Evolutionary conservation across 2,329 filamentous ascomycete species (phyloP).

Genomic region (Rhexocercosporidium sp.): DNA sequence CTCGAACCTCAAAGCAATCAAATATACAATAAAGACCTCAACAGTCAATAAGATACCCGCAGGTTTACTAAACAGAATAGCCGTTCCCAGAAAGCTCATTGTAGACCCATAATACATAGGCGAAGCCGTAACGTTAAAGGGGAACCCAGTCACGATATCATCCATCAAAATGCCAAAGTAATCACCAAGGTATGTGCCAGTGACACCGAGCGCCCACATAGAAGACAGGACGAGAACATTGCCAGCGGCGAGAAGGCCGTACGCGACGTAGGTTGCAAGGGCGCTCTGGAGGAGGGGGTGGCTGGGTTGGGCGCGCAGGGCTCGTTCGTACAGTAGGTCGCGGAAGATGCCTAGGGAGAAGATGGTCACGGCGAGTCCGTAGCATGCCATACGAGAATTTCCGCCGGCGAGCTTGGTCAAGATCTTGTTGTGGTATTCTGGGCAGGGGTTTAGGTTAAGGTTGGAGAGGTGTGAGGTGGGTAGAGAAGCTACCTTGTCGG

Average conservation of each 20-base stretch:
- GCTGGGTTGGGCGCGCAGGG: slow-evolving; percentile 75
- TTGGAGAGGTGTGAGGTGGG: slow-evolving; percentile 21
- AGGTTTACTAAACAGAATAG: slow-evolving; percentile 83
- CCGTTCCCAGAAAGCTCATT: slow-evolving; percentile 87
- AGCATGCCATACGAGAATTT: slow-evolving; percentile 81
- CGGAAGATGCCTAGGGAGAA: slow-evolving; percentile 91
- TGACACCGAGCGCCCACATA: slow-evolving; percentile 91
- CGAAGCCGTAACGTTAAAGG: slow-evolving; percentile 87
- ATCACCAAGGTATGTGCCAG: slow-evolving; percentile 94
- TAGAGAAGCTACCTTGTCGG: slow-evolving; percentile 66
- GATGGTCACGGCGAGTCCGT: slow-evolving; percentile 85
- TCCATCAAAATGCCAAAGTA: slow-evolving; percentile 99
- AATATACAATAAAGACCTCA: slow-evolving; percentile 79
- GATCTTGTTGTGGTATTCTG: slow-evolving; percentile 90
- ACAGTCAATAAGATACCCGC: slow-evolving; percentile 80
- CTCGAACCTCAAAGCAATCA: slow-evolving; percentile 82
- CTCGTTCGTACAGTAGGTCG: slow-evolving; percentile 85
- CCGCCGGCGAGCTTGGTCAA: slow-evolving; percentile 87
- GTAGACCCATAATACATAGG: slow-evolving; percentile 98
- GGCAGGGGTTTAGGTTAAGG: slow-evolving; percentile 24
- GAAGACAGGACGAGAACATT: slow-evolving; percentile 87
- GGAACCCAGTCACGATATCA: slow-evolving; percentile 89
- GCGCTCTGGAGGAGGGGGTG: slow-evolving; percentile 73
- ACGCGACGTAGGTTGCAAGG: slow-evolving; percentile 66
- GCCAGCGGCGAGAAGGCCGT: slow-evolving; percentile 73